A percentile compares a stretch with the other conserved stretches of the same genome.
phyloP scores from a whole-genome alignment of 257 asterid species.

The Gardenia jasminoides region DNA sequence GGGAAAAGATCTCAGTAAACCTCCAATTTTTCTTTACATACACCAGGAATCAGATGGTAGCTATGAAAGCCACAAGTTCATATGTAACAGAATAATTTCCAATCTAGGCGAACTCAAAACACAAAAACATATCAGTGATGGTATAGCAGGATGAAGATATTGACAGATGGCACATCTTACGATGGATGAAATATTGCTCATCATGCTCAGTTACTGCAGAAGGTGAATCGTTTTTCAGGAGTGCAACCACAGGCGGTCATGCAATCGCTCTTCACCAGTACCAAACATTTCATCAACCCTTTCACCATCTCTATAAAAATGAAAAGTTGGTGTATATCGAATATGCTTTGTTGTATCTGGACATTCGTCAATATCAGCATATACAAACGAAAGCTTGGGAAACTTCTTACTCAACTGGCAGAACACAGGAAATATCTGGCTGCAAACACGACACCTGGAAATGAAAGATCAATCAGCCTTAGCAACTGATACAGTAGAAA shows the following conservation, averaged over 20 bases:
- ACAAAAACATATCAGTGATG: neutral
- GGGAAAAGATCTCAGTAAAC: neutral
- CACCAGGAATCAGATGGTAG: neutral
- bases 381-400: slow-evolving; percentile 64
- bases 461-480: slow-evolving; percentile 7
- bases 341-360: slow-evolving; percentile 85
- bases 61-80: neutral
- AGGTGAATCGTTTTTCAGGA: slow-evolving; percentile 30
- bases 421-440: slow-evolving; percentile 76
- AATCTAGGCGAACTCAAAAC: neutral
- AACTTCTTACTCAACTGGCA: slow-evolving; percentile 55
- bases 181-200: neutral
- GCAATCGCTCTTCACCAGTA: slow-evolving; percentile 81
- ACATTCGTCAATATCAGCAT: slow-evolving; percentile 90
- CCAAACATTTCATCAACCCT: slow-evolving; percentile 96
- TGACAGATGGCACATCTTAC: neutral
- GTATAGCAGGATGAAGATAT: neutral
- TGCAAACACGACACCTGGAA: slow-evolving; percentile 79
- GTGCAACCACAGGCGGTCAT: slow-evolving; percentile 91
- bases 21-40: neutral
- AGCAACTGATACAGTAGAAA: neutral
- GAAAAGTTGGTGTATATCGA: slow-evolving; percentile 82
- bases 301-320: slow-evolving; percentile 81
- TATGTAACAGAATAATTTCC: neutral
- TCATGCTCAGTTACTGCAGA: neutral